Evolutionary conservation across 805 yeast species (phyloP), one percentile per base, ranked within the genome.

Genomic region (Hanseniaspora occidentalis): DNA sequence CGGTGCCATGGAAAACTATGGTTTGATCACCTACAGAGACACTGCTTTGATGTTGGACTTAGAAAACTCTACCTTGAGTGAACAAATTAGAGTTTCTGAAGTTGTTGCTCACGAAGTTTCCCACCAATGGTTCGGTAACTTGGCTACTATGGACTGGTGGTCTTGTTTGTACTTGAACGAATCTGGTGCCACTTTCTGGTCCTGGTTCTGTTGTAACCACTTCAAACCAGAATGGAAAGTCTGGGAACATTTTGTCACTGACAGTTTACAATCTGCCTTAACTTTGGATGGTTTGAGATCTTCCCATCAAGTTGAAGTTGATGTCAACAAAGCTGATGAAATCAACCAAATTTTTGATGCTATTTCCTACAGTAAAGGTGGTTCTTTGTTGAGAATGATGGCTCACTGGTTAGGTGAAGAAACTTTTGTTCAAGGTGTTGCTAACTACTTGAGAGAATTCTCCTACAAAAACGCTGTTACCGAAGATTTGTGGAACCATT

Each of bases 131-230:
- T 83, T 83, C 53, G 94, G 94, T 56, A 79, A 83, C 61, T 69
- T 83, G 61, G 94, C 83, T 45, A 83, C 94, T 41, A 83, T 83
- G 94, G 88, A 82, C 54, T 83, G 84, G 79, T 83, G 94, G 94
- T 84, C 81, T 60, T 89, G 84, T 48, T 70, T 83, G 53, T 83
- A 92, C 89, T 71, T 83, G 51, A 83, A 83, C 57, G 94, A 83
- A 65, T 89, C 92, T 36, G 84, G 83, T 51, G 94, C 94, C 37
- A 83, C 94, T 40, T 83, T 89, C 84, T 81, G 80, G 80, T 82
- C 89, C 4, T 83, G 89, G 86, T 79, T 74, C 55, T 80, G 88
- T 8, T 78, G 84, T 58, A 77, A 82, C 61, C 62, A 76, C 36
- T 70, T 81, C 53, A 75, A 73, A 60, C 92, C 92, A 22, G 85